These are phyloP conservation scores for Candida vartiovaarae DNA, from an alignment of 805 yeast genomes.

Conservation along the genomic window DNA sequence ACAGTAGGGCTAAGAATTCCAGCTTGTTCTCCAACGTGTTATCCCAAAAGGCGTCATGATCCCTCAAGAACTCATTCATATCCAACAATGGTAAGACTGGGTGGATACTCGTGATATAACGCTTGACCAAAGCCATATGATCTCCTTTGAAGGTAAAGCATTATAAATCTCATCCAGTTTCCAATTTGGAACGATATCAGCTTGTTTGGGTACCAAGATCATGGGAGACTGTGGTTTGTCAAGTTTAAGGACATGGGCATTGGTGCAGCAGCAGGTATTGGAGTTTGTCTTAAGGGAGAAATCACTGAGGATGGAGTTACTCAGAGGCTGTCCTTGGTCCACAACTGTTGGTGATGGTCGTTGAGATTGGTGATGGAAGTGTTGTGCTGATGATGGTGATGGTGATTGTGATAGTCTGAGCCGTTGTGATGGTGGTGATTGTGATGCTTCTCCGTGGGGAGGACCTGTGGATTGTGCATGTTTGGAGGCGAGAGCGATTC, in stretches of 20 bases:
- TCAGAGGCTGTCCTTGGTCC: slow-evolving; percentile 5
- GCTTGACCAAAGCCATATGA: slow-evolving; percentile 41
- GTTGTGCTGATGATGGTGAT: slow-evolving; percentile 1
- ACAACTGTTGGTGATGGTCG: background rate
- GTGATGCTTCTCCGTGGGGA: slow-evolving; percentile 18
- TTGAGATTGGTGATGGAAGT: background rate
- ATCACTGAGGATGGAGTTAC: slow-evolving; percentile 17
- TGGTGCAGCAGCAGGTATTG: slow-evolving; percentile 13
- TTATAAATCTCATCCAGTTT: slow-evolving; percentile 29
- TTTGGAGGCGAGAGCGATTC: slow-evolving; percentile 25
- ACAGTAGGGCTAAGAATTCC: slow-evolving; percentile 41
- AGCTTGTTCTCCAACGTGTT: slow-evolving; percentile 25
- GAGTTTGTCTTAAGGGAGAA: slow-evolving; percentile 18
- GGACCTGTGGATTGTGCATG: slow-evolving; percentile 19
- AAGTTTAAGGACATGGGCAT: slow-evolving; percentile 10
- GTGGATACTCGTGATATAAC: slow-evolving; percentile 47
- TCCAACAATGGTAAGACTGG: slow-evolving; percentile 49
- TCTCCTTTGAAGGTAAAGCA: slow-evolving; percentile 39
- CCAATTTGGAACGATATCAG: slow-evolving; percentile 20
- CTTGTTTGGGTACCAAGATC: slow-evolving; percentile 19
- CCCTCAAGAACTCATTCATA: slow-evolving; percentile 33
- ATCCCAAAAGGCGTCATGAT: slow-evolving; percentile 46
- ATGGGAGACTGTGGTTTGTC: slow-evolving; percentile 19
- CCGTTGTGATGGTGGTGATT: background rate
- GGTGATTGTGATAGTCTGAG: background rate